Percentiles rank a stretch among this genome's conserved stretches.
phyloP scores from a whole-genome alignment of 148 eudicot species.

The Camellia japonica region DNA sequence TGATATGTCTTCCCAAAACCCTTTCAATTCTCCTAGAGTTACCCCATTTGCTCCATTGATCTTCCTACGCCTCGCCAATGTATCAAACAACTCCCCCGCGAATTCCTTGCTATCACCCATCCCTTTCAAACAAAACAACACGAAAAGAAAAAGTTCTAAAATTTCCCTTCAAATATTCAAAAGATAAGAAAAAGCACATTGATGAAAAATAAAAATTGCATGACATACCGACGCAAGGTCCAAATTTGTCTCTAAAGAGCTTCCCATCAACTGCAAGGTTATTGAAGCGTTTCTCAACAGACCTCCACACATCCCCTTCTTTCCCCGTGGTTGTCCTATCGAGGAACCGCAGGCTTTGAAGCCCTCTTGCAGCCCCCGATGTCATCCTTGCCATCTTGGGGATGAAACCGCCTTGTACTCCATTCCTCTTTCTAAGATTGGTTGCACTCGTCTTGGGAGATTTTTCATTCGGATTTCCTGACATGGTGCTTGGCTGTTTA shows the following conservation, averaged over 20 bases:
- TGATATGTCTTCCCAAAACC: constrained; percentile 93
- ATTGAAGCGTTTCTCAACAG: constrained; percentile 63
- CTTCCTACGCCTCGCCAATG: constrained; percentile 70
- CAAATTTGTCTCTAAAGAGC: constrained; percentile 70
- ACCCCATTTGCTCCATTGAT: constrained; percentile 64
- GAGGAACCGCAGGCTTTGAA: constrained; percentile 67
- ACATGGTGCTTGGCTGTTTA: not conserved
- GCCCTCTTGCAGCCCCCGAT: constrained; percentile 66
- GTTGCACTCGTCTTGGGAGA: constrained; percentile 25
- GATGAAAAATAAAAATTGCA: too few species aligned
- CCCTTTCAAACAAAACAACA: constrained; percentile 34
- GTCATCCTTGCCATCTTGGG: constrained; percentile 43
- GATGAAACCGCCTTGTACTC: not conserved
- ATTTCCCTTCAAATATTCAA: not conserved
- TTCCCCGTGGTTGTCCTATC: constrained; percentile 61
- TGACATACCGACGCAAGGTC: constrained; percentile 68
- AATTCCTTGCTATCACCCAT: constrained; percentile 85
- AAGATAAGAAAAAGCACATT: not conserved
- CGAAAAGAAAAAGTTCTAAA: not conserved
- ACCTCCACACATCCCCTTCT: constrained; percentile 74
- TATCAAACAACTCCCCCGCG: constrained; percentile 77
- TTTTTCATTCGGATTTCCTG: constrained; percentile 7
- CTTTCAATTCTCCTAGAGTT: constrained; percentile 49
- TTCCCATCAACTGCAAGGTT: constrained; percentile 46
- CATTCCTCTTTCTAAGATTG: constrained; percentile 24